Evolutionary conservation across 768 basidiomycete genomes (phyloP).

Genomic region (Porpolomopsis calyptriformis): DNA sequence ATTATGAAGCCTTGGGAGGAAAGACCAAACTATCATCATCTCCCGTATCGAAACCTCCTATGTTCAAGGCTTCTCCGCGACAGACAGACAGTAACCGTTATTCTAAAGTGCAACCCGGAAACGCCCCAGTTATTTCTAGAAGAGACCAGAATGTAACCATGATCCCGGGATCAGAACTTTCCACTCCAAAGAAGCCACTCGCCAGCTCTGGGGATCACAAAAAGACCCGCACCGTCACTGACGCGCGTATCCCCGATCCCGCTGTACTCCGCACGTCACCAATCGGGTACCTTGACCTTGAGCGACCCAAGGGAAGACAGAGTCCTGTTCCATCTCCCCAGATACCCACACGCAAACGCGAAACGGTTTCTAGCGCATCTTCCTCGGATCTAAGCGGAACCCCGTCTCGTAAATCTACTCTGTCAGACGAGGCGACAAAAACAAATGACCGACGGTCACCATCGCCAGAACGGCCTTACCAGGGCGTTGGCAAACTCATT

Average conservation of each 20-base stretch:
- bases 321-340: not conserved
- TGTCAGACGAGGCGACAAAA: not conserved
- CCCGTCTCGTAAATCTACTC: constrained; percentile 2
- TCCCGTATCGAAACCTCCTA: constrained; percentile 14
- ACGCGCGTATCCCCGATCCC: not conserved
- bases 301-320: not conserved
- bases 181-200: not conserved
- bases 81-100: not conserved
- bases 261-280: not conserved
- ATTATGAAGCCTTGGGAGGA: constrained; percentile 59
- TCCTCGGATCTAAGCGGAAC: constrained; percentile 4
- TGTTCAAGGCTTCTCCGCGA: constrained; percentile 2
- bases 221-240: not conserved
- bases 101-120: not conserved
- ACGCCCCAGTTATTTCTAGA: not conserved
- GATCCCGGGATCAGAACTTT: not conserved
- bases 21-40: constrained; percentile 24
- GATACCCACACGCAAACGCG: not conserved
- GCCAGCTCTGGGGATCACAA: not conserved
- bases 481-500: constrained; percentile 75
- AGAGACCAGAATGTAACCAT: not conserved
- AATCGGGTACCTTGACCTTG: not conserved
- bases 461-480: constrained; percentile 69
- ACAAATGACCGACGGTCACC: constrained; percentile 31
- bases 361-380: not conserved